phyloP scores from a whole-genome alignment of 257 asterid genomes.

The Ajuga chamaepitys region DNA sequence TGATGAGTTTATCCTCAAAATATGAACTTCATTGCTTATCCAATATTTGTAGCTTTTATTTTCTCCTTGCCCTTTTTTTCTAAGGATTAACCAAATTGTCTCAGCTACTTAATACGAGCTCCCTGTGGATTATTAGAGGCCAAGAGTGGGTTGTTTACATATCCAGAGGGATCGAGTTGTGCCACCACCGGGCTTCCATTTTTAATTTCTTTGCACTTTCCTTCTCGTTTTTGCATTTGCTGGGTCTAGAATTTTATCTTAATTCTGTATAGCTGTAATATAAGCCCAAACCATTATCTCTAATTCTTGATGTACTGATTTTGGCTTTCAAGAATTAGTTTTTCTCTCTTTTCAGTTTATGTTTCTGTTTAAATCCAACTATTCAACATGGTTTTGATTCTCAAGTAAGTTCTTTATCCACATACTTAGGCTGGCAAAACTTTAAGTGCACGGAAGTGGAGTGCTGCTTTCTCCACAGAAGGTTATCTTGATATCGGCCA shows the following conservation, averaged over 20 bases:
- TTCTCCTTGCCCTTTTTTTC: not conserved
- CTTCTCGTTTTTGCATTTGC: conserved; percentile 10
- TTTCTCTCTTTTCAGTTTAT: not conserved
- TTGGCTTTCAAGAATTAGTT: not conserved
- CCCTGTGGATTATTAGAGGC: not conserved
- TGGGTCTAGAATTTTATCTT: not conserved
- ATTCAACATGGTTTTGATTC: not conserved
- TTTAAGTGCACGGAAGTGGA: conserved; percentile 87
- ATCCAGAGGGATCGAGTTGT: not conserved
- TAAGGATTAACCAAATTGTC: not conserved
- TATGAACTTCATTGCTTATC: not conserved
- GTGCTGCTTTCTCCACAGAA: conserved; percentile 67
- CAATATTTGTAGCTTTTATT: not conserved
- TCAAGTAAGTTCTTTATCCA: conserved; percentile 16
- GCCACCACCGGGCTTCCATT: conserved; percentile 1
- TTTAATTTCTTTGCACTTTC: not conserved
- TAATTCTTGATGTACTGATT: not conserved
- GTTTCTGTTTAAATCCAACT: not conserved
- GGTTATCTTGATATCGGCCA: conserved; percentile 81
- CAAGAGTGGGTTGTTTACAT: not conserved
- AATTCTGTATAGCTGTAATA: not conserved
- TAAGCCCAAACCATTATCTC: not conserved
- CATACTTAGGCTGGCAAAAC: conserved; percentile 78
- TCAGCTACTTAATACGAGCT: not conserved
- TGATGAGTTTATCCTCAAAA: not conserved